phyloP scores from a whole-genome alignment of 1,284 basidiomycete species.

The Irpex rosettiformis region DNA sequence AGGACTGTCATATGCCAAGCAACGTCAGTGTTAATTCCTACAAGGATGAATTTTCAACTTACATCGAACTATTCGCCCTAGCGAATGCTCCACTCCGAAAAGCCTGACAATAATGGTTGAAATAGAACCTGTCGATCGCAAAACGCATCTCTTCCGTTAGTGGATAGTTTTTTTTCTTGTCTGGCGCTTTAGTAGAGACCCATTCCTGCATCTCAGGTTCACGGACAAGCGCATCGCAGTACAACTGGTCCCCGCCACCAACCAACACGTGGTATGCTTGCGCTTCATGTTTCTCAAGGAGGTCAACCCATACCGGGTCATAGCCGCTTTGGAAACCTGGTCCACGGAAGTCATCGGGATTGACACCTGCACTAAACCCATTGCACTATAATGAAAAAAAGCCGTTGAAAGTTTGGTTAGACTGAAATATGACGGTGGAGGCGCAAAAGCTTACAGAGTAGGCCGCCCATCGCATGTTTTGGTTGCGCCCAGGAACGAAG shows the following conservation, averaged over 20 bases:
- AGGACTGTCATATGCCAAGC: background rate
- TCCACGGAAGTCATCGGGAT: conserved; percentile 74
- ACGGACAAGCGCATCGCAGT: conserved; percentile 69
- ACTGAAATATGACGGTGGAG: background rate
- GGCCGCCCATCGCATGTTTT: conserved; percentile 91
- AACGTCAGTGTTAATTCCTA: background rate
- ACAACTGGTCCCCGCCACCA: conserved; percentile 84
- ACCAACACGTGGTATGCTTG: conserved; percentile 84
- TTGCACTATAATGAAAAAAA: conserved; percentile 53
- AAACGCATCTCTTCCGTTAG: conserved; percentile 73
- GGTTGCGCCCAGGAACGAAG: conserved; percentile 74
- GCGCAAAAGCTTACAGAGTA: conserved; percentile 61
- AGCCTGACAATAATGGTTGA: conserved; percentile 86
- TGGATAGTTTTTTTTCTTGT: conserved; percentile 59
- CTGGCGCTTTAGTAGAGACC: conserved; percentile 65
- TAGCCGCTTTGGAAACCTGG: conserved; percentile 76
- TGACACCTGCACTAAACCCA: conserved; percentile 78
- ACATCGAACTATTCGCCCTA: conserved; percentile 92
- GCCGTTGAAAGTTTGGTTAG: background rate
- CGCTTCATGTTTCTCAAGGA: conserved; percentile 77
- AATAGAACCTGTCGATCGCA: conserved; percentile 87
- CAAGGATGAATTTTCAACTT: conserved; percentile 26
- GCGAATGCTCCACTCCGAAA: conserved; percentile 93
- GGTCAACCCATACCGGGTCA: conserved; percentile 91
- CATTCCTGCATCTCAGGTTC: conserved; percentile 83